Evolutionary conservation across 306 rosid species (phyloP).

Genomic region (Cyclanthera cordifolia): DNA sequence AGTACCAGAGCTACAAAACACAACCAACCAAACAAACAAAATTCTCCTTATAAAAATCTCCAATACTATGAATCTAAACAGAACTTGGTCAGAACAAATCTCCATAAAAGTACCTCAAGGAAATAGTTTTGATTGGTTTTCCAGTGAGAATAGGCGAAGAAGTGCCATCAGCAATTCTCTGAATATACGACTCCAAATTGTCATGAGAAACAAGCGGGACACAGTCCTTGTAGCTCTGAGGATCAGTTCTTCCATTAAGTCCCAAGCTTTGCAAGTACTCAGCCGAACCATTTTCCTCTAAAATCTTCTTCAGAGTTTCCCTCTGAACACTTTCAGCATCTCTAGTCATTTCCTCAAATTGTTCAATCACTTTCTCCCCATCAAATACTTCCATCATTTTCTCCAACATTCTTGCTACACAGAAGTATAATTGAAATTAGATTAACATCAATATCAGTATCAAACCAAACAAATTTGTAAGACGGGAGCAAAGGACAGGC

Average conservation of each 20-base stretch:
- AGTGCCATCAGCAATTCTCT: slow-evolving; percentile 60
- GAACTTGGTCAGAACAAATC: not conserved
- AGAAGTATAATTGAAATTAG: not conserved
- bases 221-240: slow-evolving; percentile 61
- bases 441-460: too few species aligned
- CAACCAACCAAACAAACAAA: slow-evolving; percentile 16
- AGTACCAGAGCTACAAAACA: slow-evolving; percentile 67
- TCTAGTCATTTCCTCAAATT: slow-evolving; percentile 61
- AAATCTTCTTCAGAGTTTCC: slow-evolving; percentile 52
- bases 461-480: not conserved
- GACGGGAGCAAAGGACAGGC: not conserved
- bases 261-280: slow-evolving; percentile 62
- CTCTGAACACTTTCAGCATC: slow-evolving; percentile 66
- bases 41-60: slow-evolving; percentile 6
- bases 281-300: slow-evolving; percentile 60
- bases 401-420: slow-evolving; percentile 47
- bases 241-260: slow-evolving; percentile 66
- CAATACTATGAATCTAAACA: not conserved
- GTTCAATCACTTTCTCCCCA: slow-evolving; percentile 50
- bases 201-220: slow-evolving; percentile 65
- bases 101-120: slow-evolving; percentile 47
- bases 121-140: slow-evolving; percentile 65
- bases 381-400: slow-evolving; percentile 45
- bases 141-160: slow-evolving; percentile 59
- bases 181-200: slow-evolving; percentile 58